Base-by-base conservation (phyloP, 768 basidiomycete species). In the Dacryopinax spathularia region DNA sequence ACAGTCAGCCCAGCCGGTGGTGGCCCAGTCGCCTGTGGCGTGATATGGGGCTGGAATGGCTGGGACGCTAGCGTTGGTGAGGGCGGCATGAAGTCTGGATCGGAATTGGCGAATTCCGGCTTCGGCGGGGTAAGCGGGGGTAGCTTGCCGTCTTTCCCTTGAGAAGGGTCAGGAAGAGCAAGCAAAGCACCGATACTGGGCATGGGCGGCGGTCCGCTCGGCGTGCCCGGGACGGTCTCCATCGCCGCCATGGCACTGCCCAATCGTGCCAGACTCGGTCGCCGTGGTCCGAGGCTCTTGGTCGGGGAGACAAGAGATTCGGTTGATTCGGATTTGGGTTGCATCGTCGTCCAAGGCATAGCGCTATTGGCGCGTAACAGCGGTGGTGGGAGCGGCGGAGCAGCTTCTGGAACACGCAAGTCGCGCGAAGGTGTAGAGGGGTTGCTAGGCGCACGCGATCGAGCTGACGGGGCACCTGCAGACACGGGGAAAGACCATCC, bases 11-110 rank as follows among this genome's bases (percentile, higher is more conserved):
- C 27, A 20, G 34, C 2, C 34, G 6, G n/a, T 15, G 20, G 25
- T 25, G 34, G n/a, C 6, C 7, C n/a, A 27, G 16, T 33, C 4
- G 16, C 29, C 6, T 33, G 29, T 15, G 4, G 29, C 59, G 48
- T 65, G 62, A 31, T 48, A 20, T 60, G 67, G 6, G 62, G 39
- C 13, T 62, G 64, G 62, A 65, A 62, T 5, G 64, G 59, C 7
- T 63, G 60, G 16, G 64, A 43, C 13, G 62, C 33, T 22, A 18
- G 4, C 22, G 39, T 41, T 18, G 39, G 39, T 7, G 39, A 41
- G 4, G 39, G 39, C 5, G 39, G 39, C 7, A 41, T 15, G 18
- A 41, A 41, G 39, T 41, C 39, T 4, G 39, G 39, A 41, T 41
- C 39, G 5, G 39, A 41, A 41, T 18, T 41, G 7, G 39, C 5